Evolutionary conservation across 1,284 basidiomycete genomes (phyloP), one percentile per base, ranked within the genome.

Genomic region (Cutaneotrichosporon sp.): DNA sequence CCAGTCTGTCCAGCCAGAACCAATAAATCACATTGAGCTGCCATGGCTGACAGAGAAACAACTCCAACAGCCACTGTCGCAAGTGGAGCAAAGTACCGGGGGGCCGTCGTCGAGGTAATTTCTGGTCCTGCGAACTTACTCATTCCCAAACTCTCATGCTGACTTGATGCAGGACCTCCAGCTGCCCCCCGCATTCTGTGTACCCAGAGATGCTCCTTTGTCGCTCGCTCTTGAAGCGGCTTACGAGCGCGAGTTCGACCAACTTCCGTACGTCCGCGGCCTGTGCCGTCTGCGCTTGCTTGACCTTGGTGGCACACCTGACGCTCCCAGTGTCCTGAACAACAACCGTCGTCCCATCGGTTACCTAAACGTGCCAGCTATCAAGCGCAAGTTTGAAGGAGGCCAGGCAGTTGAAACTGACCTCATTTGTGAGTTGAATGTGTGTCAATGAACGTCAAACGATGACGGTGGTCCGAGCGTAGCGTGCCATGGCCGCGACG

Each of bases 221-320:
- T 80, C 80, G 9, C 78, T 81, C 26, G 90, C 88, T 2, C 81
- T 92, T 37, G 87, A 89, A 63, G 80, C 86, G 29, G 90, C 90
- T 0, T 92, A 90, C 64, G 90, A 92, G 61, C 82, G 88, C 38
- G 90, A 92, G 68, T 92, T 91, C 73, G 90, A 90, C 24, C 84
- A 90, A 64, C 85, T 92, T 52, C 90, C 90, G 89, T 92, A 63
- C 66, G 79, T 74, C n/a, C n/a, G n/a, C n/a, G n/a, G n/a, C n/a
- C n/a, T n/a, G n/a, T n/a, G n/a, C n/a, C n/a, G n/a, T n/a, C n/a
- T n/a, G n/a, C n/a, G n/a, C n/a, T n/a, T n/a, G n/a, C n/a, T n/a
- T n/a, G n/a, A n/a, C n/a, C n/a, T n/a, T n/a, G n/a, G n/a, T n/a
- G n/a, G n/a, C n/a, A n/a, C n/a, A n/a, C n/a, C n/a, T n/a, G n/a